These are phyloP conservation scores for Aquilaria malaccensis DNA, from an alignment of 345 rosid genomes.

Conservation along the genomic window DNA sequence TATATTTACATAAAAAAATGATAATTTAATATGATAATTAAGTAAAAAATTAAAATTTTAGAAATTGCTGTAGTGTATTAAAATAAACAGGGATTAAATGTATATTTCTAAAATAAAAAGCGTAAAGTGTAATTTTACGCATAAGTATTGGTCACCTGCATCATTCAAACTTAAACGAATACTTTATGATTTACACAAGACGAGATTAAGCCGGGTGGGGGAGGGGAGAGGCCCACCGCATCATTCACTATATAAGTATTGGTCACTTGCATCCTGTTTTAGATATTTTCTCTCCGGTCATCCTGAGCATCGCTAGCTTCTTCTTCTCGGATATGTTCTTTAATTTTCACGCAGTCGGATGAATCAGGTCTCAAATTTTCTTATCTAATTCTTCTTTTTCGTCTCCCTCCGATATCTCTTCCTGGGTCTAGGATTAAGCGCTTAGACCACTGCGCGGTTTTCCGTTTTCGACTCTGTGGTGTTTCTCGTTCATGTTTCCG, in stretches of 20 bases:
- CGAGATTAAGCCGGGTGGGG: conserved; percentile 28
- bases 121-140: no score
- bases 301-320: not conserved
- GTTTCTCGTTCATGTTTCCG: conserved; percentile 10
- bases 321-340: not conserved
- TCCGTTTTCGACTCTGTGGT: not conserved
- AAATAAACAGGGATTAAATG: no score
- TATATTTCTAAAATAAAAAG: no score
- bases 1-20: no score
- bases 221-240: conserved; percentile 2
- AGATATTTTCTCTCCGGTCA: conserved; percentile 20
- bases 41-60: no score
- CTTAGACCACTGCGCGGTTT: not conserved
- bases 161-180: no score
- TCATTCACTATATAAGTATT: conserved; percentile 6
- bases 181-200: not conserved
- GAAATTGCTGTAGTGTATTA: no score
- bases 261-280: conserved; percentile 1
- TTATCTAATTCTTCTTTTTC: not conserved
- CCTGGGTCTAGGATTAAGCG: not conserved
- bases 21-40: no score
- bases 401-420: not conserved
- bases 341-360: not conserved
- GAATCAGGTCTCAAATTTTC: conserved; percentile 12
- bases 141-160: no score